Evolutionary conservation across 352 stramenopile genomes (phyloP), one percentile per base, ranked within the genome.

Genomic region (Phytophthora crassamura): DNA sequence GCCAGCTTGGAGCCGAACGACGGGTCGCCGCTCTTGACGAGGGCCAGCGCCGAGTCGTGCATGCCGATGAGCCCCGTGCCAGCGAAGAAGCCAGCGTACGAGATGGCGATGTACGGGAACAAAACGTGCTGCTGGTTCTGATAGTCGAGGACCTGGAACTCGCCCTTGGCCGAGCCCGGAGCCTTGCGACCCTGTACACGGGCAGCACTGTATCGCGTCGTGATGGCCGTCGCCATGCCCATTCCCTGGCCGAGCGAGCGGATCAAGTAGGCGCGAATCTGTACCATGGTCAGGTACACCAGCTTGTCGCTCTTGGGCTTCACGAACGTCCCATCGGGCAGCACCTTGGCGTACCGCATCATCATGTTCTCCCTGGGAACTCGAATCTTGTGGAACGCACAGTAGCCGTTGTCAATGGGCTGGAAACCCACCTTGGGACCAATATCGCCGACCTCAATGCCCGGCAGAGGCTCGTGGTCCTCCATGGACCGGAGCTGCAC

Each of bases 251-350:
- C 51, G 10, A 63, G 35, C 7, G 42, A 52, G 9, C 45, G 54
- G 36, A 68, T 63, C 36, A 68, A 63, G 30, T 58, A 59, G 11
- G 76, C 72, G 10, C 78, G 75, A n/a, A 84, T 69, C 5, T 74
- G n/a, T n/a, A 84, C 72, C 78, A 86, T 88, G 0, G 81, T 87
- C 25, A 87, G 59, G 58, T 89, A 90, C 50, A 87, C 75, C 16
- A 90, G 58, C 57, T 88, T 88, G 69, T 89, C 78, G 51, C 75
- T 87, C 66, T 84, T 70, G 4, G 80, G 80, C 73, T 86, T 74
- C 8, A 84, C 53, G 53, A 81, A 89, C 28, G 71, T 84, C 14
- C 83, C 83, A 45, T 92, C 75, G 0, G 79, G 73, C 10, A 84
- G 32, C 40, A 92, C 81, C 41, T 78, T 72, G 4, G 66, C 60